Base-by-base conservation (phyloP, 441 rosid genomes). In the Geranium incanum region DNA sequence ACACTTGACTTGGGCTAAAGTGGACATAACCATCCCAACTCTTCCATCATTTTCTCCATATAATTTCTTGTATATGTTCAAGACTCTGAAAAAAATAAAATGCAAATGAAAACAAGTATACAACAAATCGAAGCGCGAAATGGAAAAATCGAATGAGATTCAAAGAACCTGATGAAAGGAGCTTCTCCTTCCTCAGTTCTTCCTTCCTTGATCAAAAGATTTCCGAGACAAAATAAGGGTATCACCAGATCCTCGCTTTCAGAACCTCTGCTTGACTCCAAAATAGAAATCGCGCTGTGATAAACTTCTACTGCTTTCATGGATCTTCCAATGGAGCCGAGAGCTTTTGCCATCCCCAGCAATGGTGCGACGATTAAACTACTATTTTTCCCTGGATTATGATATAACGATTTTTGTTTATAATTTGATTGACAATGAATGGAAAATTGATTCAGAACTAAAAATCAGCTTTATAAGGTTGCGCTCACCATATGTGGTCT, bases 11-110 rank as follows among this genome's bases (percentile, higher is more conserved):
- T 80, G 89, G 68, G 92, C 97, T 62, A 93, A 80, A 38, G 95
- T 88, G 80, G 95, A 87, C 87, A 91, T 80, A 69, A 89, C 96
- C 84, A 87, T 81, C 62, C 93, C 96, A 79, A 84, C 86, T 79
- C 94, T 87, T 78, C 93, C 97, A 77, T 89, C 93, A 50, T 78
- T 83, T 76, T 85, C 84, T 70, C 95, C 97, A 69, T 89, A 85
- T 72, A 78, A 13, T 66, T 87, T 84, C 69, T 69, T 78, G 76
- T 91, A 87, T 76, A 91, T 91, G 73, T 80, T 82, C 45, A 89
- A 28, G 75, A 89, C 84, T 80, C 97, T 91, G 69, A 1, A 70
- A 72, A 72, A 60, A 43, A 45, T 57, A 41, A 43, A 68, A 15
- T 1, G 23, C 52, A 70, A 70, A 68, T 66, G 23, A 76, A 52